phyloP scores from a whole-genome alignment of 108 stramenopile species.

The Skeletonema costatum region DNA sequence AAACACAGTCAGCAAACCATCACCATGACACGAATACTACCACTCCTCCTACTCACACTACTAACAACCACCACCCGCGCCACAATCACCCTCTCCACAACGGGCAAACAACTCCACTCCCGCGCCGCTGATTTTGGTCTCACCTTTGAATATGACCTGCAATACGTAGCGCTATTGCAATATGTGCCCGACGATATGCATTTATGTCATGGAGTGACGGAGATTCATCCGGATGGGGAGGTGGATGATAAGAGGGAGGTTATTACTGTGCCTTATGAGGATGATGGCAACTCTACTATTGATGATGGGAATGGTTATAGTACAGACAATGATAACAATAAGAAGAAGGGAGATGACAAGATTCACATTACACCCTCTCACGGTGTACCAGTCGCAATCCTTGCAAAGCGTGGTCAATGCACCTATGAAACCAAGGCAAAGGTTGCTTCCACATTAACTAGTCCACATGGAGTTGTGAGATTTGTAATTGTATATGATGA shows the following conservation, averaged over 20 bases:
- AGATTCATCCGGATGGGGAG: not conserved
- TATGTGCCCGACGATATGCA: slow-evolving; percentile 14
- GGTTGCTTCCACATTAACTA: slow-evolving; percentile 17
- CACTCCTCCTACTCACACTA: no score
- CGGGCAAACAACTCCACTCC: slow-evolving; percentile 25
- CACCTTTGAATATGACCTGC: slow-evolving; percentile 27
- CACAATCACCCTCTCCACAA: slow-evolving; percentile 13
- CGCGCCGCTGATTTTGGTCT: slow-evolving; percentile 34
- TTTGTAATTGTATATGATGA: slow-evolving; percentile 49
- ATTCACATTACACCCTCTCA: slow-evolving; percentile 4
- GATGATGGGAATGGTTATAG: not conserved
- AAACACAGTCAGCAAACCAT: no score
- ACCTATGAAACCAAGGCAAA: slow-evolving; percentile 51
- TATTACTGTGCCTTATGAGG: not conserved
- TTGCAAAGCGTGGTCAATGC: slow-evolving; percentile 49
- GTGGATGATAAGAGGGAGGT: not conserved
- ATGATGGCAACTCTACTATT: not conserved
- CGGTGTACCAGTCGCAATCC: slow-evolving; percentile 31
- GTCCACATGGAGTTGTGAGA: slow-evolving; percentile 33
- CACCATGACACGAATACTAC: no score
- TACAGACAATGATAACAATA: not conserved
- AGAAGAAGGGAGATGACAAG: not conserved
- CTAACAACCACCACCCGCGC: not conserved
- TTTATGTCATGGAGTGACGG: slow-evolving; percentile 19
- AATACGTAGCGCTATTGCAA: slow-evolving; percentile 33